phyloP scores from a whole-genome alignment of 2,329 filamentous ascomycete species.

The Reticulascus tulasneorum region DNA sequence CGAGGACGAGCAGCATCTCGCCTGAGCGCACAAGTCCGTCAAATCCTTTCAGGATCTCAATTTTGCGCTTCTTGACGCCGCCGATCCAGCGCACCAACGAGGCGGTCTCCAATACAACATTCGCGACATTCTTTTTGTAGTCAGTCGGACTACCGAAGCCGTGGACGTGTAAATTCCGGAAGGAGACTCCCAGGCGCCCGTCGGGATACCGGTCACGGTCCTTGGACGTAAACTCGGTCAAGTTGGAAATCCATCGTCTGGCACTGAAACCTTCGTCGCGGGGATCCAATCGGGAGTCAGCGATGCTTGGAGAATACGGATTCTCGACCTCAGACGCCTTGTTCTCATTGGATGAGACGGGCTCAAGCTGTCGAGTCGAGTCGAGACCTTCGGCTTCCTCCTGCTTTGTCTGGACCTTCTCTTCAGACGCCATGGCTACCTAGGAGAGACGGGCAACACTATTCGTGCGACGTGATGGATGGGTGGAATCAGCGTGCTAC shows the following conservation, averaged over 20 bases:
- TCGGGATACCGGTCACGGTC: constrained; percentile 20
- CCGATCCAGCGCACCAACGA: constrained; percentile 22
- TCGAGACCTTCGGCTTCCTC: not conserved
- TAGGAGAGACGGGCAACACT: no score
- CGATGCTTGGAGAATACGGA: constrained; percentile 21
- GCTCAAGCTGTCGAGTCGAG: constrained; percentile 23
- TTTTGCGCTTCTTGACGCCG: constrained; percentile 21
- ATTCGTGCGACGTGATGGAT: no score
- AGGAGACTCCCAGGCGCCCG: constrained; percentile 33
- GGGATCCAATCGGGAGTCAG: constrained; percentile 30
- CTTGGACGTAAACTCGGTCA: constrained; percentile 20
- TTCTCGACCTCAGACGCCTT: constrained; percentile 15
- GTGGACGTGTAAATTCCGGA: constrained; percentile 38
- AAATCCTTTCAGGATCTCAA: constrained; percentile 47
- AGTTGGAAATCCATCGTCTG: constrained; percentile 39
- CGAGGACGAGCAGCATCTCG: constrained; percentile 55
- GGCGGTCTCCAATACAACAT: constrained; percentile 24
- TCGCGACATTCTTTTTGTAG: constrained; percentile 38
- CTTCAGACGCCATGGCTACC: no score
- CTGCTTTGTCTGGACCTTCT: constrained; percentile 4
- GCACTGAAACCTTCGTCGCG: constrained; percentile 35
- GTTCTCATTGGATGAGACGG: constrained; percentile 21
- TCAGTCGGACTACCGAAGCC: constrained; percentile 37
- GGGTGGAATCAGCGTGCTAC: no score
- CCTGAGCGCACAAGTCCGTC: constrained; percentile 51